phyloP scores from a whole-genome alignment of 2,329 filamentous ascomycete species.

The Ascochyta pisi region DNA sequence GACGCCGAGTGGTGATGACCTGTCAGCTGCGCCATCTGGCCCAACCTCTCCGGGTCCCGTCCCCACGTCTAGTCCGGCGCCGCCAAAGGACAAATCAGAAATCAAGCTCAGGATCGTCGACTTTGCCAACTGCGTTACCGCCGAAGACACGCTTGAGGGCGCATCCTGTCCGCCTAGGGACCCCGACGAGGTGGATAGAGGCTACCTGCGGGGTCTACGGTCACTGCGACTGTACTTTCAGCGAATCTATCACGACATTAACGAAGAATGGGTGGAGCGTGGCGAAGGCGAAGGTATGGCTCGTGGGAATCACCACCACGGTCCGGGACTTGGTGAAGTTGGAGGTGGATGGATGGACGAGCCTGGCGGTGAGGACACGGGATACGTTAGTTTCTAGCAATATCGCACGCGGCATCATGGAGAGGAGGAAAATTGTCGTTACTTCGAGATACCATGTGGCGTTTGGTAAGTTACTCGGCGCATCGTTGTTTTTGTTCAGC shows the following conservation, averaged over 20 bases:
- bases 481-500: conserved; percentile 4
- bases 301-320: conserved; percentile 36
- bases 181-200: conserved; percentile 80
- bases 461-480: conserved; percentile 10
- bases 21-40: conserved; percentile 33
- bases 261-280: conserved; percentile 54
- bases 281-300: conserved; percentile 52
- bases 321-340: conserved; percentile 42
- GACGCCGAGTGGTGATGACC: conserved; percentile 29
- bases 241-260: conserved; percentile 81
- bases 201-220: conserved; percentile 84
- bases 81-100: conserved; percentile 48
- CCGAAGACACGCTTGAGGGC: conserved; percentile 71
- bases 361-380: conserved; percentile 42
- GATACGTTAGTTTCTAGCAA: conserved; percentile 47
- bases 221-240: conserved; percentile 84
- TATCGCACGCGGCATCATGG: background rate
- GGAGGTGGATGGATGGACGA: conserved; percentile 47
- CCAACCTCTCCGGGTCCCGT: conserved; percentile 27
- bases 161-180: conserved; percentile 79
- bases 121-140: conserved; percentile 96
- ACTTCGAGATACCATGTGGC: conserved; percentile 4
- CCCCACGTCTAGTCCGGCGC: conserved; percentile 16
- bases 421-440: background rate
- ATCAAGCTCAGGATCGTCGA: conserved; percentile 98